phyloP scores from a whole-genome alignment of 352 stramenopile species.

The Phytophthora pluvialis region DNA sequence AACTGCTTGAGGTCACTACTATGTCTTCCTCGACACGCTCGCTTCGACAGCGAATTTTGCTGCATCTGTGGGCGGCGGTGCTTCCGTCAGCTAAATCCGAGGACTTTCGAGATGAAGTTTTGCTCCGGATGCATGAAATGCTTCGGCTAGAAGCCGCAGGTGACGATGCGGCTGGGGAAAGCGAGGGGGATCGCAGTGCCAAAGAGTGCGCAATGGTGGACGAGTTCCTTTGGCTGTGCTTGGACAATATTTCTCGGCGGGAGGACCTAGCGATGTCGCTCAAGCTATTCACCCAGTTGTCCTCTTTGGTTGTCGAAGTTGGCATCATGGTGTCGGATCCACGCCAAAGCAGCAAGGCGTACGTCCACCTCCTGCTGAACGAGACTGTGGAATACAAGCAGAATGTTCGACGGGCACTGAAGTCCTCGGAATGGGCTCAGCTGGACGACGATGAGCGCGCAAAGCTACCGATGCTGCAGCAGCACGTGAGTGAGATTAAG shows the following conservation, averaged over 20 bases:
- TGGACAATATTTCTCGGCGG: slow-evolving; percentile 35
- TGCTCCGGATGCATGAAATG: slow-evolving; percentile 49
- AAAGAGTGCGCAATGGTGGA: slow-evolving; percentile 22
- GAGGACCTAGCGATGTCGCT: slow-evolving; percentile 32
- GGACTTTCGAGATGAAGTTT: slow-evolving; percentile 38
- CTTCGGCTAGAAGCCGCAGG: slow-evolving; percentile 26
- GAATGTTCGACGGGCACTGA: slow-evolving; percentile 6
- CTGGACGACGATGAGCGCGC: slow-evolving; percentile 18
- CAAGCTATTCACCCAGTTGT: slow-evolving; percentile 48
- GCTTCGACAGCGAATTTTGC: slow-evolving; percentile 44
- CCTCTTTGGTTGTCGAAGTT: slow-evolving; percentile 33
- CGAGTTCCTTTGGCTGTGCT: slow-evolving; percentile 30
- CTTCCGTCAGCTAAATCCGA: slow-evolving; percentile 26
- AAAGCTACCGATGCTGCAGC: slow-evolving; percentile 21
- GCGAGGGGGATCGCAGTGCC: not conserved
- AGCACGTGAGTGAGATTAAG: slow-evolving; percentile 46
- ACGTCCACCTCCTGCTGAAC: slow-evolving; percentile 29
- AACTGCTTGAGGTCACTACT: not conserved
- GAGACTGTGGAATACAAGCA: slow-evolving; percentile 41
- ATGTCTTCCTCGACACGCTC: not conserved
- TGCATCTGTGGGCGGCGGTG: slow-evolving; percentile 49
- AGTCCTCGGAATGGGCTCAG: slow-evolving; percentile 5
- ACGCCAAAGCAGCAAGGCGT: not conserved
- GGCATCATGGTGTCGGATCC: slow-evolving; percentile 3
- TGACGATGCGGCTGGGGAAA: slow-evolving; percentile 8